These are phyloP conservation scores for Pseudohyphozyma bogoriensis DNA, from an alignment of 768 basidiomycete genomes.

Conservation along the genomic window DNA sequence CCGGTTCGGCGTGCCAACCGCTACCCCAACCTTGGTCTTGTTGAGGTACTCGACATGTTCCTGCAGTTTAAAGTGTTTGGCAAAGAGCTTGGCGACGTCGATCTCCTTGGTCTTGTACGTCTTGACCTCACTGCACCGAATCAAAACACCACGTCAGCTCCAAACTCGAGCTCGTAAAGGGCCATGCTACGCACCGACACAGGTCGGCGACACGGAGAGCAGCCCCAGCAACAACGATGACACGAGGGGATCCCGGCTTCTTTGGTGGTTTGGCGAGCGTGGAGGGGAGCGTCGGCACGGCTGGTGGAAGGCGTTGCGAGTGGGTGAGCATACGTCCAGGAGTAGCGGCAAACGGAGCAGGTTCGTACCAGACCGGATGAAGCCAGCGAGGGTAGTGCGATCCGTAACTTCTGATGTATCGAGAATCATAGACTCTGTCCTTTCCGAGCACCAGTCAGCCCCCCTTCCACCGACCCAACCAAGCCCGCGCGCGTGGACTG, in stretches of 20 bases:
- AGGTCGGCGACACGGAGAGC: conserved; percentile 87
- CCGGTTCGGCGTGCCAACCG: conserved; percentile 84
- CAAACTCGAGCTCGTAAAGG: no score
- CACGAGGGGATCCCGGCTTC: conserved; percentile 68
- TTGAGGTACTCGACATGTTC: conserved; percentile 76
- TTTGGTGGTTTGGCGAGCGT: conserved; percentile 68
- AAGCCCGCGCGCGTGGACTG: conserved; percentile 30
- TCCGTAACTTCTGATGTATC: conserved; percentile 67
- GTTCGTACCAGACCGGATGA: conserved; percentile 59
- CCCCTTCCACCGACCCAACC: neutral
- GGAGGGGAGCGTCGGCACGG: conserved; percentile 55
- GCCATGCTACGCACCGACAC: conserved; percentile 58
- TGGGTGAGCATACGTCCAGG: neutral
- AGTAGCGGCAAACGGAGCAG: neutral
- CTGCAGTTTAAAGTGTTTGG: conserved; percentile 81
- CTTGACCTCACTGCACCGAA: conserved; percentile 35
- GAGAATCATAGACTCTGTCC: conserved; percentile 50
- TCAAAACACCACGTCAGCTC: no score
- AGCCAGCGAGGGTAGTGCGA: conserved; percentile 59
- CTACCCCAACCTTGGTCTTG: conserved; percentile 74
- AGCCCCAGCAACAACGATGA: conserved; percentile 75
- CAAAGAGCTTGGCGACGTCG: conserved; percentile 89
- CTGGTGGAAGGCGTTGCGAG: conserved; percentile 39
- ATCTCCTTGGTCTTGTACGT: conserved; percentile 53
- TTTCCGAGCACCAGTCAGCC: neutral